Evolutionary conservation across 78 protist genomes (phyloP).

Genomic region (Dictyostelium discoideum): dicty_2.7 NC_007091.3:4175001-4175500

Average conservation of each 20-base stretch:
- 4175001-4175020: not conserved
- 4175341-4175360: not conserved
- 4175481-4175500: too few species aligned
- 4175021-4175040: not conserved
- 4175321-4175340: not conserved
- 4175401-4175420: too few species aligned
- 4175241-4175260: not conserved
- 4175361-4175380: not conserved
- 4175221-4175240: not conserved
- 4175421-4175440: too few species aligned
- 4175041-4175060: not conserved
- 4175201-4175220: not conserved
- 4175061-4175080: not conserved
- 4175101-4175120: not conserved
- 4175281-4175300: not conserved
- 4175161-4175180: not conserved
- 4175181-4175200: not conserved
- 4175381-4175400: not conserved
- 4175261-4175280: not conserved
- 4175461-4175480: too few species aligned
- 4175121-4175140: not conserved
- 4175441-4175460: too few species aligned
- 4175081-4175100: not conserved
- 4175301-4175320: not conserved
- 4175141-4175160: not conserved